phyloP scores from a whole-genome alignment of 805 yeast genomes.

The Hanseniaspora vineae region DNA sequence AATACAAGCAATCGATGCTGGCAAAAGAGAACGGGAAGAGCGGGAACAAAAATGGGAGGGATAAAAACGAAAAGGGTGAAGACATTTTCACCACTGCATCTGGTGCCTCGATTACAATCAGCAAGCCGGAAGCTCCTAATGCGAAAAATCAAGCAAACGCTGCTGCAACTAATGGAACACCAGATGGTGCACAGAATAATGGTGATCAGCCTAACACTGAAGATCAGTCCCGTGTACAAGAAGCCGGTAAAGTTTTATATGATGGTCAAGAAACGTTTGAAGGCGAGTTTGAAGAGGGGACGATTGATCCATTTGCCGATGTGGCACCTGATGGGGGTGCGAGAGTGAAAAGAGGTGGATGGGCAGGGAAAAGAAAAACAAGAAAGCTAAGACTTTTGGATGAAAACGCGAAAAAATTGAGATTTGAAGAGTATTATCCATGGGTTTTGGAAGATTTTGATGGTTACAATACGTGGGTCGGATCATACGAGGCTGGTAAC shows the following conservation, averaged over 20 bases:
- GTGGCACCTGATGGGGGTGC: slow-evolving; percentile 94
- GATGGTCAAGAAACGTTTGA: slow-evolving; percentile 28
- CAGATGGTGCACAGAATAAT: slow-evolving; percentile 8
- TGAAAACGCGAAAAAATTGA: slow-evolving; percentile 66
- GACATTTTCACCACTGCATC: slow-evolving; percentile 5
- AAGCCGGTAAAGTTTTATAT: slow-evolving; percentile 29
- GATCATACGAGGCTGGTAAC: slow-evolving; percentile 82
- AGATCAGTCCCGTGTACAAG: slow-evolving; percentile 18
- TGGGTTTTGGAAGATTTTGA: slow-evolving; percentile 98
- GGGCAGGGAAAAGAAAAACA: slow-evolving; percentile 57
- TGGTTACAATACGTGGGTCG: slow-evolving; percentile 88
- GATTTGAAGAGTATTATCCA: slow-evolving; percentile 94
- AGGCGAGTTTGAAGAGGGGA: slow-evolving; percentile 27
- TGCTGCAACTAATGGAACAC: slow-evolving; percentile 13
- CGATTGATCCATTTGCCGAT: slow-evolving; percentile 34
- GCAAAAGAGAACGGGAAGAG: slow-evolving; percentile 22
- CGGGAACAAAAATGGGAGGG: slow-evolving; percentile 9
- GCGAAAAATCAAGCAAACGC: slow-evolving; percentile 5
- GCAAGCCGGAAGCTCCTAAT: background rate
- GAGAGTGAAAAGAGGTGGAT: slow-evolving; percentile 36
- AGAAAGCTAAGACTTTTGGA: slow-evolving; percentile 71
- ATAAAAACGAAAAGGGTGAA: slow-evolving; percentile 5
- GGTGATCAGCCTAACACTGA: slow-evolving; percentile 11
- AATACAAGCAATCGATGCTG: slow-evolving; percentile 23
- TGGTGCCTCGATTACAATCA: background rate